These are phyloP conservation scores for Hydnomerulius pinastri DNA, from an alignment of 768 basidiomycete genomes.

Conservation along the genomic window DNA sequence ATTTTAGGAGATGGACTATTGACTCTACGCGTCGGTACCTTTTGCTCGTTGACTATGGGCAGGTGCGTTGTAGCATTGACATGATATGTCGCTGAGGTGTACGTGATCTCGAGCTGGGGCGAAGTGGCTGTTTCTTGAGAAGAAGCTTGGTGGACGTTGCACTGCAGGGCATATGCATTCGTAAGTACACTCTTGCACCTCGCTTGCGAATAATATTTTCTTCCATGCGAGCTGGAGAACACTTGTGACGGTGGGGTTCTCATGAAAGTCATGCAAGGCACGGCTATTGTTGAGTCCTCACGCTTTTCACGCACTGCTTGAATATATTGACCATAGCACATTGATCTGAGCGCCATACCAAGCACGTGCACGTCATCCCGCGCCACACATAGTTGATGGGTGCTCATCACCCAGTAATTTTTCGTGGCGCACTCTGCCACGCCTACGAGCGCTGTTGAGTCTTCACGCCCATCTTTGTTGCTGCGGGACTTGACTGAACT, in stretches of 20 bases:
- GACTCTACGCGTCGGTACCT: slow-evolving; percentile 25
- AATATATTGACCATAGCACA: slow-evolving; percentile 23
- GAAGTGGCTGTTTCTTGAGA: slow-evolving; percentile 16
- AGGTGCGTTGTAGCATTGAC: slow-evolving; percentile 66
- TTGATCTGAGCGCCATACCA: slow-evolving; percentile 20
- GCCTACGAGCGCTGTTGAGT: not conserved
- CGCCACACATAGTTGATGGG: not conserved
- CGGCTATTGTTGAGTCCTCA: slow-evolving; percentile 28
- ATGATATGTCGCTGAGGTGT: slow-evolving; percentile 41
- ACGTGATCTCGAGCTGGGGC: slow-evolving; percentile 34
- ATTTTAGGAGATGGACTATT: slow-evolving; percentile 13
- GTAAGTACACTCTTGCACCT: slow-evolving; percentile 60
- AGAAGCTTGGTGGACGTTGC: slow-evolving; percentile 14
- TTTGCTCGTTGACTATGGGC: slow-evolving; percentile 37
- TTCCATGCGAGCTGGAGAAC: slow-evolving; percentile 21
- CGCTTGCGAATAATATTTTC: slow-evolving; percentile 42
- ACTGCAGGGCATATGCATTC: slow-evolving; percentile 30
- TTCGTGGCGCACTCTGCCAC: not conserved
- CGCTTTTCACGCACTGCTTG: slow-evolving; percentile 10
- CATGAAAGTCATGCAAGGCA: not conserved
- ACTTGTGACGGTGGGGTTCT: not conserved
- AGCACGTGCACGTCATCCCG: not conserved
- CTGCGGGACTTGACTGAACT: not conserved
- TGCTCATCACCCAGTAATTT: no score
- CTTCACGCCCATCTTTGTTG: not conserved